Evolutionary conservation across 352 stramenopile genomes (phyloP).

Genomic region (Saprolegnia diclina): DNA sequence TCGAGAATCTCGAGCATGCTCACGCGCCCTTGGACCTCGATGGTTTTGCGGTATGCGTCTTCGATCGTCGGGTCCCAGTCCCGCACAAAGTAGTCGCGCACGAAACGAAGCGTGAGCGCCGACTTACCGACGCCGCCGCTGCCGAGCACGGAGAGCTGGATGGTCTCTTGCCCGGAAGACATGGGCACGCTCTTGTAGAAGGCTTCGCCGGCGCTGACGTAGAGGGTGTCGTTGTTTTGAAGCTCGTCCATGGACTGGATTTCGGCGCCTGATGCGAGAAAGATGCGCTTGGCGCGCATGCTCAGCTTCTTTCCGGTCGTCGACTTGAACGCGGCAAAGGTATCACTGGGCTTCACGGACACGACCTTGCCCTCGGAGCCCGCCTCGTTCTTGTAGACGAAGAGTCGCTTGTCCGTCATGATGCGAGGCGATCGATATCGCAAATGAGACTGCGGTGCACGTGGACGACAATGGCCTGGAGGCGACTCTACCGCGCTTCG

Average conservation of each 20-base stretch:
- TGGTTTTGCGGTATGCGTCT: constrained; percentile 85
- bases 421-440: neutral
- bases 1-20: constrained; percentile 88
- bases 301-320: constrained; percentile 79
- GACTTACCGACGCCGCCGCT: constrained; percentile 87
- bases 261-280: constrained; percentile 72
- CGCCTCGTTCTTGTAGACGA: constrained; percentile 84
- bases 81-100: constrained; percentile 86
- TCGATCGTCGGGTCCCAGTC: constrained; percentile 90
- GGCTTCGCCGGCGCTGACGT: constrained; percentile 73
- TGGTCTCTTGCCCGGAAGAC: constrained; percentile 56
- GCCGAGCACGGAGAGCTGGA: constrained; percentile 82
- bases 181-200: constrained; percentile 58
- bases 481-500: neutral
- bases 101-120: constrained; percentile 84
- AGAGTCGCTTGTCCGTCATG: constrained; percentile 63
- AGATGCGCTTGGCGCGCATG: constrained; percentile 69
- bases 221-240: constrained; percentile 86
- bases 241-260: constrained; percentile 83
- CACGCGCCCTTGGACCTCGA: constrained; percentile 76
- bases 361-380: constrained; percentile 81
- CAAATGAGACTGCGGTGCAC: neutral
- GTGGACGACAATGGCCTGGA: too few relatives aligned
- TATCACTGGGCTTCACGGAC: constrained; percentile 70
- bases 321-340: constrained; percentile 70